Base-by-base conservation (phyloP, 2,329 filamentous ascomycete species). In the Aspergillus sp. region DNA sequence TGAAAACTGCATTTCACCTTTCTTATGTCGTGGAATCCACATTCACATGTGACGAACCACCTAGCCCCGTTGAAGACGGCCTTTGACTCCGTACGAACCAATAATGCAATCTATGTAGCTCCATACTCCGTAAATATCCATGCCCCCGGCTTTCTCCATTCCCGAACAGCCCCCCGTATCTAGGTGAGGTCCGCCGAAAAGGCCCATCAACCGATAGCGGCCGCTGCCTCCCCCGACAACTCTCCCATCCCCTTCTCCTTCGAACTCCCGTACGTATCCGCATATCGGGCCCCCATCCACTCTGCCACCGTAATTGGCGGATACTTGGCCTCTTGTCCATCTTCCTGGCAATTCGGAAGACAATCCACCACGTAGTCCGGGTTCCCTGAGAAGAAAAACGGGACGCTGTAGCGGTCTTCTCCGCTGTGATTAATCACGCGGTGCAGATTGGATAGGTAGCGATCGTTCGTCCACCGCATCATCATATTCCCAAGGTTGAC, bases 401-500 rank as follows among this genome's bases (percentile, higher is more conserved):
- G 68, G 6, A 72, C 61, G 18, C 66, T 68, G 50, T 64, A 71
- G 10, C 70, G 58, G 20, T 70, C 69, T 12, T 61, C 55, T 0
- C 66, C 67, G 52, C 58, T 67, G 9, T 32, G 63, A 46, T 72
- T 72, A 56, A 71, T 70, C 0, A 73, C 71, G 0, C 70, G 66
- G 46, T 73, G 71, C 18, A 72, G 32, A 52, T 68, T 72, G 2
- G 66, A 68, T 14, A 69, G 24, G 36, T 71, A 73, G 4, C 47
- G 56, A 58, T 69, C 69, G 55, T 69, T 71, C 2, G 71, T 69
- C 67, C 68, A 71, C 1, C 64, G 61, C 66, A 67, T 68, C 64
- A 73, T 66, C 64, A 73, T 58, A 53, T 73, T 70, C 0, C 72
- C 71, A 18, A 73, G 52, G 49, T 73, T 73, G 14, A 75, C 68